Percentiles rank a stretch among this genome's conserved stretches.
These are phyloP conservation scores for Leccinum variicolor DNA, from an alignment of 768 basidiomycete species.

Conservation along the genomic window DNA sequence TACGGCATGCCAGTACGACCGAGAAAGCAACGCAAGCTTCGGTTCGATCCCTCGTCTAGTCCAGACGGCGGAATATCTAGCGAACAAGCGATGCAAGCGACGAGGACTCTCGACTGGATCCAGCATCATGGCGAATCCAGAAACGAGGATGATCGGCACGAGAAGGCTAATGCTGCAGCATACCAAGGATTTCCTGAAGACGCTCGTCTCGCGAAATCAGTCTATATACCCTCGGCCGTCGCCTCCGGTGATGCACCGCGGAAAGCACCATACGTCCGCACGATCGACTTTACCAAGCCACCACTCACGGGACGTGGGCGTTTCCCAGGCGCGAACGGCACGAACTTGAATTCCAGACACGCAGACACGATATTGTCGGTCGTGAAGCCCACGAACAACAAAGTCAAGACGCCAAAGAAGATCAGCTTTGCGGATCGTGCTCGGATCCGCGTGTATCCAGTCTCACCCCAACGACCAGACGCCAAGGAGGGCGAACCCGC, in stretches of 20 bases:
- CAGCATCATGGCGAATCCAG: background rate
- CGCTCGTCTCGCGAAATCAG: background rate
- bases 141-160: background rate
- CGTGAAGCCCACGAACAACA: conserved; percentile 5
- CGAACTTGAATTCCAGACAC: background rate
- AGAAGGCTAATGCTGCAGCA: background rate
- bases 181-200: background rate
- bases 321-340: background rate
- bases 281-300: conserved; percentile 30
- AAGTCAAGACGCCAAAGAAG: conserved; percentile 24
- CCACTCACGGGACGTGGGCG: conserved; percentile 9
- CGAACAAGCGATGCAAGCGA: background rate
- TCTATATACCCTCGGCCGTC: background rate
- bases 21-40: conserved; percentile 27
- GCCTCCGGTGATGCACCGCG: background rate
- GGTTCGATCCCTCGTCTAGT: conserved; percentile 24
- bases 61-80: conserved; percentile 7
- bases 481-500: background rate
- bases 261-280: conserved; percentile 7
- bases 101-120: background rate
- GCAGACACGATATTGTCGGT: conserved; percentile 1
- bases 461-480: conserved; percentile 10
- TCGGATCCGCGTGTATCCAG: conserved; percentile 16
- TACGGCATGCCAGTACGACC: conserved; percentile 30
- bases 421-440: conserved; percentile 26